Percentiles rank a stretch among this genome's conserved stretches.
Evolutionary conservation across 768 basidiomycete genomes (phyloP).

Genomic region (Chalciporus sphaerocephalus): DNA sequence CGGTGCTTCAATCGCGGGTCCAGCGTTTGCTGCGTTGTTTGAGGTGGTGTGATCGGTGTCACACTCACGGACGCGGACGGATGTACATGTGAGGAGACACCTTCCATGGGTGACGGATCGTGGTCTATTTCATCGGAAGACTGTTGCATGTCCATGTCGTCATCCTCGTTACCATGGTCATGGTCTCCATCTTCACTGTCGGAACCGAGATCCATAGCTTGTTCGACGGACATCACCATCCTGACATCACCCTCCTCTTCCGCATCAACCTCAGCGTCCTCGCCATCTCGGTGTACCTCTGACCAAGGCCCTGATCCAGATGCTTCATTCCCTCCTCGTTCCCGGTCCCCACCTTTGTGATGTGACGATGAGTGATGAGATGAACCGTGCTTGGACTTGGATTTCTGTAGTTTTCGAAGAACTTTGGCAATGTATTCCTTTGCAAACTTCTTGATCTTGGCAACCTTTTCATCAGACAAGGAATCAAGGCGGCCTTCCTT

Average conservation of each 20-base stretch:
- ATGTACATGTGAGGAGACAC: conserved; percentile 26
- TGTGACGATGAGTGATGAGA: conserved; percentile 22
- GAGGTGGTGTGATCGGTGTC: conserved; percentile 31
- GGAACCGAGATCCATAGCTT: conserved; percentile 43
- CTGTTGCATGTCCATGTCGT: conserved; percentile 23
- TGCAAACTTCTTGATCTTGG: conserved; percentile 88
- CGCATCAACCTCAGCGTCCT: conserved; percentile 7
- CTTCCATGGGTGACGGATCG: conserved; percentile 33
- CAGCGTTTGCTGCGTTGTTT: conserved; percentile 15
- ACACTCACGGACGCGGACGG: conserved; percentile 27
- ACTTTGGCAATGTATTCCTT: conserved; percentile 89
- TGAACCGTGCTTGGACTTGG: conserved; percentile 20
- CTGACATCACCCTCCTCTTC: conserved; percentile 25
- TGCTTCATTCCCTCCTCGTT: conserved; percentile 1
- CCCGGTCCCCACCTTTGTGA: conserved; percentile 7
- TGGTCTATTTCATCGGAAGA: conserved; percentile 28
- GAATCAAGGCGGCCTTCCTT: conserved; percentile 66
- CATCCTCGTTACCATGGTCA: conserved; percentile 10
- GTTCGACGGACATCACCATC: conserved; percentile 40
- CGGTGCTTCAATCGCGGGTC: conserved; percentile 32
- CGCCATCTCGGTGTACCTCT: conserved; percentile 10
- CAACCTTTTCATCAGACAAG: conserved; percentile 80
- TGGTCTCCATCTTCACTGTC: conserved; percentile 30
- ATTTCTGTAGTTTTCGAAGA: conserved; percentile 57
- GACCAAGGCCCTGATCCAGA: conserved; percentile 15